Base-by-base conservation (phyloP, 1,284 basidiomycete species). In the Marasmius tenuissimus region DNA sequence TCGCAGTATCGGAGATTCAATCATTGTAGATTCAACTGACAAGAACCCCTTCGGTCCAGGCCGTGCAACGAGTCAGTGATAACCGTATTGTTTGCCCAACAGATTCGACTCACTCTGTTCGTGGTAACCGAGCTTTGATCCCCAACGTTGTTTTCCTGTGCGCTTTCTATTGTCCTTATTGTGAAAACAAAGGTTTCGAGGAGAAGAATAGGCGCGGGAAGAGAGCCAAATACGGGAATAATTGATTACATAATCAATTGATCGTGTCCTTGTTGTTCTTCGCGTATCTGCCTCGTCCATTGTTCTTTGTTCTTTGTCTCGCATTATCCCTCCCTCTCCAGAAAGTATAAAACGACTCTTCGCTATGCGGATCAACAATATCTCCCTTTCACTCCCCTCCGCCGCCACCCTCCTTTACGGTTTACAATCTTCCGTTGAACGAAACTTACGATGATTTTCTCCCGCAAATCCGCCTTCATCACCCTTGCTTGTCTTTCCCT, bases 401-500 rank as follows among this genome's bases (percentile, higher is more conserved):
- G 20, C 14, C 45, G n/a, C 14, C 5, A 47, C 45, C 20, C 8
- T 20, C 16, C 45, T 20, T 16, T n/a, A 8, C 45, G 9, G 16
- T 47, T 20, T 47, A 1, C 9, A 47, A 12, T 54, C 34, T 38
- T 54, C 35, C 3, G 18, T 38, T 14, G 3, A 8, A 55, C 16
- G 40, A 56, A 18, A 47, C 38, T 47, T 42, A 58, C 22, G 3
- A 63, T 63, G 57, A 54, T 63, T 37, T 55, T 55, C 52, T 61
- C 57, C 49, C 54, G 3, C 42, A 61, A 61, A 58, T 54, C 35
- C 40, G 38, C 51, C 56, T 50, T 63, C 47, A 59, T 59, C 49
- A 56, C 57, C 42, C 55, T 63, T 47, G 55, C 47, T 42, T 58
- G 61, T 58, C 37, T 63, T 47, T 60, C 58, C 50, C 67, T 75